Evolutionary conservation across 2,329 filamentous ascomycete species (phyloP), one percentile per base, ranked within the genome.

Genomic region (Hymenoscyphus occultus): DNA sequence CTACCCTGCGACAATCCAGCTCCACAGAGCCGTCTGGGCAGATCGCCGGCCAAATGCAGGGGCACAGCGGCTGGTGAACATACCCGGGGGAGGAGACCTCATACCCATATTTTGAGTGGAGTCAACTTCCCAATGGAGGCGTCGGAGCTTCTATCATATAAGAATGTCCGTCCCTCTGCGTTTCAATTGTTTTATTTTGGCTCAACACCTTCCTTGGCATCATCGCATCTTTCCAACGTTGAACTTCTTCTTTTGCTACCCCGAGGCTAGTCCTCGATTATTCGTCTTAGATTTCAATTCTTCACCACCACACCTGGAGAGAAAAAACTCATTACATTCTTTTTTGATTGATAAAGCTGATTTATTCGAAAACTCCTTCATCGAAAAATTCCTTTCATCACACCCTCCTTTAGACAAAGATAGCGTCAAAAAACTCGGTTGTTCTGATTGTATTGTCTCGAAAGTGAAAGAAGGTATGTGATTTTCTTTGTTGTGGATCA

Each of bases 251-350:
- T 45, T 35, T 48, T 58, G n/a, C 39, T 40, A 28, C 28, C 45
- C 40, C 51, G 42, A 56, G 69, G 69, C 69, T 68, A 69, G 69
- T 65, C 69, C 69, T 68, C 64, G 63, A n/a, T 59, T 60, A 58
- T 32, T 62, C 39, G 35, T 59, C 64, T 69, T 65, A 13, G 22
- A 13, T 4, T 54, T 54, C 48, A 54, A 28, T 54, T 54, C 48
- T 28, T 28, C 48, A 54, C 19, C 48, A 54, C 19, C 19, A 28
- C 48, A 54, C 48, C 12, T 54, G 48, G 35, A 42, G 31, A 9
- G 2, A 42, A 22, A 45, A 45, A 40, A 45, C 32, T 19, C 54
- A 39, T 31, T 5, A 31, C 54, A 57, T 54, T 40, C 61, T 62
- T 54, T 28, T 19, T 57, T 57, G 61, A 57, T 54, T 54, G 48